A percentile compares a stretch with the other conserved stretches of the same genome.
Conservation (phyloP, 495 filamentous ascomycete genomes). For the Staphylotrichum tortipilum region DNA sequence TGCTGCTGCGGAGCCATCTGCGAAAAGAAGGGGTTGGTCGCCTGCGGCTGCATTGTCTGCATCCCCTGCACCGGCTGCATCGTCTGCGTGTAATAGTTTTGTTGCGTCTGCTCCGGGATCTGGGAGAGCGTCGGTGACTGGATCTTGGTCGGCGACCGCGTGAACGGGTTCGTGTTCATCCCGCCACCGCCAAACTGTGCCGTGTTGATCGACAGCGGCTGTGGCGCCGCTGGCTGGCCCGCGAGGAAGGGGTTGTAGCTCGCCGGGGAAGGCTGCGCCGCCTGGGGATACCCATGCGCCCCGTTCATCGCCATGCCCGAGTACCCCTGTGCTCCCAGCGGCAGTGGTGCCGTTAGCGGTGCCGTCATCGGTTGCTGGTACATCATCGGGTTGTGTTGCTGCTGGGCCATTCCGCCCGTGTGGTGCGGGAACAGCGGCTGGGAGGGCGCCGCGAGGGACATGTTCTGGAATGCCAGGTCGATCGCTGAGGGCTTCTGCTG, state of each 20-base stretch:
- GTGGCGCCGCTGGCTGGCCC: slow-evolving; percentile 23
- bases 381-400: slow-evolving; percentile 32
- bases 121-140: slow-evolving; percentile 37
- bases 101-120: slow-evolving; percentile 45
- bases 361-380: slow-evolving; percentile 51
- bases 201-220: slow-evolving; percentile 34
- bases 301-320: slow-evolving; percentile 33
- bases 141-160: slow-evolving; percentile 38
- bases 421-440: slow-evolving; percentile 74
- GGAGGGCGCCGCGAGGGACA: slow-evolving; percentile 52
- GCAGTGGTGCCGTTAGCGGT: slow-evolving; percentile 53
- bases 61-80: slow-evolving; percentile 18
- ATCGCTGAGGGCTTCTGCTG: slow-evolving; percentile 39
- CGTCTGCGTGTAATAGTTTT: slow-evolving; percentile 36
- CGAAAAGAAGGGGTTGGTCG: slow-evolving; percentile 49
- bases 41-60: slow-evolving; percentile 20
- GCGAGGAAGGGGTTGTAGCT: slow-evolving; percentile 61
- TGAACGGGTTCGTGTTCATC: slow-evolving; percentile 37
- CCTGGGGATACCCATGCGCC: slow-evolving; percentile 40
- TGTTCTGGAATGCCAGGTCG: slow-evolving; percentile 61
- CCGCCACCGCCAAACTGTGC: slow-evolving; percentile 19
- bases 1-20: slow-evolving; percentile 29
- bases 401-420: slow-evolving; percentile 66
- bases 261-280: slow-evolving; percentile 27
- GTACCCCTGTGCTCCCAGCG: slow-evolving; percentile 47